These are phyloP conservation scores for Amanita rimosa DNA, from an alignment of 768 basidiomycete genomes.

Conservation along the genomic window DNA sequence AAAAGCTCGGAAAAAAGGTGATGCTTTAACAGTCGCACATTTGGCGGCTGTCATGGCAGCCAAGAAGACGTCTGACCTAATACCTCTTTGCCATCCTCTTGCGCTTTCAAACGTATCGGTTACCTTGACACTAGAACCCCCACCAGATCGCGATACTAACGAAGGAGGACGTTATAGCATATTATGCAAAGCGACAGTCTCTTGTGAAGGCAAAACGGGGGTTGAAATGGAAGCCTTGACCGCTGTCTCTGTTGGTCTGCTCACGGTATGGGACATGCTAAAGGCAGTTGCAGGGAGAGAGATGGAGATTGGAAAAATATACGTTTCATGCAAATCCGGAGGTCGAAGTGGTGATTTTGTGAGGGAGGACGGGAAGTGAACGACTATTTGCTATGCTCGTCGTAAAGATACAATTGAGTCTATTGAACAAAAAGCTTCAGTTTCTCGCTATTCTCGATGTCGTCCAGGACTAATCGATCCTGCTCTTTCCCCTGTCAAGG, in stretches of 20 bases:
- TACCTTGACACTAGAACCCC: constrained; percentile 36
- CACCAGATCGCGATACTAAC: background rate
- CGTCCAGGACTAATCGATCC: constrained; percentile 30
- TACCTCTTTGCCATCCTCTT: constrained; percentile 86
- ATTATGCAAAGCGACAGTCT: constrained; percentile 54
- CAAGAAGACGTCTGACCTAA: constrained; percentile 74
- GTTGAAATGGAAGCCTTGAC: constrained; percentile 93
- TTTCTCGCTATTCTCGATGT: constrained; percentile 18
- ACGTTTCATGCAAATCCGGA: constrained; percentile 58
- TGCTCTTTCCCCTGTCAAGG: constrained; percentile 24
- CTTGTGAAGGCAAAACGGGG: constrained; percentile 73
- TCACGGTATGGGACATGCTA: constrained; percentile 92
- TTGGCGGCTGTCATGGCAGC: constrained; percentile 82
- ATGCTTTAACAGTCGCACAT: constrained; percentile 66
- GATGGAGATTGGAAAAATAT: constrained; percentile 66
- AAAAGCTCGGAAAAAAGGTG: constrained; percentile 56
- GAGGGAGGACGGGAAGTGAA: background rate
- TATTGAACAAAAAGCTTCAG: constrained; percentile 20
- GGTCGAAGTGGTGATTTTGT: constrained; percentile 65
- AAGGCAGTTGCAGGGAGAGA: constrained; percentile 84
- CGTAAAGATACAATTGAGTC: background rate
- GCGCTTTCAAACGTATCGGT: constrained; percentile 59
- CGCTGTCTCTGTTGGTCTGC: constrained; percentile 64
- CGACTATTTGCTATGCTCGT: background rate
- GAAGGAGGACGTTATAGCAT: constrained; percentile 32